These are phyloP conservation scores for Fusarium cicatricum DNA, from an alignment of 2,329 filamentous ascomycete genomes.

Conservation along the genomic window DNA sequence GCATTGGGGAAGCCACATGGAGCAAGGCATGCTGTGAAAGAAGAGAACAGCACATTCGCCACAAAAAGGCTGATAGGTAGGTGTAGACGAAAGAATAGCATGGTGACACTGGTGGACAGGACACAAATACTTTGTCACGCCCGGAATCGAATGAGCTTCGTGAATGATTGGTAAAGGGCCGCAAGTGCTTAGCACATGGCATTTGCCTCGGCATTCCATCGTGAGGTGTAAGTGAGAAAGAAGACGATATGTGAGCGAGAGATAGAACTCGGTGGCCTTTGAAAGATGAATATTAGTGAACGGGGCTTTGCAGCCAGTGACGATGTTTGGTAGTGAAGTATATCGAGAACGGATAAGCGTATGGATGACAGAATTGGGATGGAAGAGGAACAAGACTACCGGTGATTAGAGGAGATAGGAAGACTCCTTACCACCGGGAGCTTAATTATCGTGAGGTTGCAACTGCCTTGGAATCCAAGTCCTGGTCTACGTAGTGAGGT, in stretches of 20 bases:
- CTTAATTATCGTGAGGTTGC: too few relatives aligned
- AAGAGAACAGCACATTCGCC: conserved; percentile 47
- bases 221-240: not conserved
- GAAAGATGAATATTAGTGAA: not conserved
- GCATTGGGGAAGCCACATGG: conserved; percentile 30
- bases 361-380: not conserved
- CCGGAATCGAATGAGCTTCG: conserved; percentile 13
- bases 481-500: too few relatives aligned
- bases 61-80: conserved; percentile 41
- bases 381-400: too few relatives aligned
- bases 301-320: conserved; percentile 1
- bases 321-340: not conserved
- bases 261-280: not conserved
- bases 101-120: conserved; percentile 42
- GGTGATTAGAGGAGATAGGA: too few relatives aligned
- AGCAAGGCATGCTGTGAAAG: conserved; percentile 24
- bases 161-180: conserved; percentile 32
- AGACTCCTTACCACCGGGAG: too few relatives aligned
- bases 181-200: conserved; percentile 26
- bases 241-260: not conserved
- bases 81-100: conserved; percentile 29
- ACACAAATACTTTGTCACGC: conserved; percentile 45
- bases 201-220: conserved; percentile 39
- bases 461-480: too few relatives aligned
- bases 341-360: not conserved